Evolutionary conservation across 2,329 filamentous ascomycete genomes (phyloP).

Genomic region (Curvularia eragrostidis): DNA sequence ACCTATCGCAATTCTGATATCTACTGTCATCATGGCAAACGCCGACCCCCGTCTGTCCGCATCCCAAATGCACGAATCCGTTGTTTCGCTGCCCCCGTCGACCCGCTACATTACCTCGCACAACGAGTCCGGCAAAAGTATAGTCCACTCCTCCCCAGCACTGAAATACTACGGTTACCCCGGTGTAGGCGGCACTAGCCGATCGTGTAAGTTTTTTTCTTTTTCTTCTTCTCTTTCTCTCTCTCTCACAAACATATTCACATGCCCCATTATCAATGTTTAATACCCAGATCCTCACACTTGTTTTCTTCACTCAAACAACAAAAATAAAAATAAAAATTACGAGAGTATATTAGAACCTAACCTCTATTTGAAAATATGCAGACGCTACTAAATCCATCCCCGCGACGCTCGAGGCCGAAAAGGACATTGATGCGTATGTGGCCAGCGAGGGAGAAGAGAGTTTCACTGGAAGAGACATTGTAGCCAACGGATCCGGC

Average conservation of each 20-base stretch:
- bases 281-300: no score
- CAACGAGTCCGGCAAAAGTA: neutral
- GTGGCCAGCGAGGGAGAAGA: neutral
- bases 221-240: no score
- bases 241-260: neutral
- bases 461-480: neutral
- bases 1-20: neutral
- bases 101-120: neutral
- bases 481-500: neutral
- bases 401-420: neutral
- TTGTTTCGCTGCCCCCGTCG: neutral
- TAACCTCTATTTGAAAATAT: neutral
- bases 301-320: no score
- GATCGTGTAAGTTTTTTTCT: neutral
- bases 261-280: neutral
- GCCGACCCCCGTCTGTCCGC: neutral
- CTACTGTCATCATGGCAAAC: neutral
- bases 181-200: neutral
- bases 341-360: no score
- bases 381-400: neutral
- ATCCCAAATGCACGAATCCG: neutral
- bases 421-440: neutral
- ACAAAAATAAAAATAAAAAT: no score
- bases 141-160: neutral
- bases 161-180: neutral